Evolutionary conservation across 768 basidiomycete species (phyloP), one percentile per base, ranked within the genome.

Genomic region (Lactarius pseudohatsudake): DNA sequence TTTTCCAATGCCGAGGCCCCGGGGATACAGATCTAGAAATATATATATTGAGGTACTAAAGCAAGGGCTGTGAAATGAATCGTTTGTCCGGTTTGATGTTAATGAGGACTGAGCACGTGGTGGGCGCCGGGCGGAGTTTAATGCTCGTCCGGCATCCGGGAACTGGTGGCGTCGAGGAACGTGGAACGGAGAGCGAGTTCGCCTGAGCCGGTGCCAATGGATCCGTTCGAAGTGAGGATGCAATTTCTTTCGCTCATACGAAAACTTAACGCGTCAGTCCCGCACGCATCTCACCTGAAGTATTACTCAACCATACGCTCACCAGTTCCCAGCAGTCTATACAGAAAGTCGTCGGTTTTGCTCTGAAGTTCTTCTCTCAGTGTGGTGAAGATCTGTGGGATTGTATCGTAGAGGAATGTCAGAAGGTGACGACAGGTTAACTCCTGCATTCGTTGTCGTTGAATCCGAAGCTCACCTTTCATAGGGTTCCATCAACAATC

Each of bases 301-400:
- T 30, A 6, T 63, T 30, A 57, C 71, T 69, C 72, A 77, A 70
- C 77, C 68, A 59, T 64, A n/a, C 38, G 68, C 73, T 72, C 60
- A 71, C 64, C 66, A 93, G 91, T 71, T 87, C 92, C 34, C 92
- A 94, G 73, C 87, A 86, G 72, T 94, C 92, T 15, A 95, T 96
- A 61, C 91, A 92, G 76, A 92, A 90, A 75, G 89, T 91, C 41
- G 94, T 96, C 38, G 81, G 83, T 10, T 96, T 87, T 72, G 92
- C 93, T 0, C 81, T 95, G 63, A 94, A 94, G 75, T 88, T 91
- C 73, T 94, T 90, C 62, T 81, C 88, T 6, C 84, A 84, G 64
- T 95, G 93, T 64, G 94, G 92, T 7, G 94, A 96, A 72, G 94
- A 97, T 75, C 76, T 96, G 13, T 96, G 94, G 95, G 94, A 96